Evolutionary conservation across 2,329 filamentous ascomycete genomes (phyloP), one percentile per base, ranked within the genome.

Genomic region (Pseudodiploospora longispora): DNA sequence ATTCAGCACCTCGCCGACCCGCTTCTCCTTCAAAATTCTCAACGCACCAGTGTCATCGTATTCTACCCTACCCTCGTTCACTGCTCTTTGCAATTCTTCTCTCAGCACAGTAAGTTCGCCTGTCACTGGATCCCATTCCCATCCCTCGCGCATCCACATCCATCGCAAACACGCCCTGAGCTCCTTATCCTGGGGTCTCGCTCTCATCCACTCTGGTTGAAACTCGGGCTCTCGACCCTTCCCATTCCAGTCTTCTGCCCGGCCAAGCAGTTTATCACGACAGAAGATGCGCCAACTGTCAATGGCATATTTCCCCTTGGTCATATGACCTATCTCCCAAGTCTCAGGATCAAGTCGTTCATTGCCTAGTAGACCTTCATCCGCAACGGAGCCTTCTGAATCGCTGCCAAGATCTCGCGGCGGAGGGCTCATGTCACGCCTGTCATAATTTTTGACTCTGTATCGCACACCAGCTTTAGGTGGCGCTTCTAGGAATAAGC

Each of bases 211-310:
- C 63, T 96, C 90, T 0, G 88, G 87, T 54, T 88, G 82, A 58
- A 90, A 88, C 10, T 70, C 68, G 41, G 63, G 48, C 56, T 66
- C 52, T 55, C 66, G 51, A 52, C 76, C 59, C 55, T 64, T 69
- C 1, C 84, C 85, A 55, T 80, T 82, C 77, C 83, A 87, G 50
- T 82, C 78, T 7, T 65, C 60, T 2, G 83, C 79, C 12, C 81
- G 62, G 0, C 80, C 83, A 6, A 89, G 75, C 27, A 95, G 62
- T 30, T 75, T 71, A 59, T 96, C 90, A 2, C 90, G 79, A 60
- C 88, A 95, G 63, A 96, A 96, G 50, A 96, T 95, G 3, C 90
- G 80, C 86, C 88, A 96, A 57, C 85, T 90, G 62, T 96, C 90
- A 40, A 91, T 70, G 0, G 87, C 85, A 61, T 96, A 96, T 2